These are phyloP conservation scores for Chrysoporthe austroafricana DNA, from an alignment of 2,329 filamentous ascomycete genomes.

Conservation along the genomic window DNA sequence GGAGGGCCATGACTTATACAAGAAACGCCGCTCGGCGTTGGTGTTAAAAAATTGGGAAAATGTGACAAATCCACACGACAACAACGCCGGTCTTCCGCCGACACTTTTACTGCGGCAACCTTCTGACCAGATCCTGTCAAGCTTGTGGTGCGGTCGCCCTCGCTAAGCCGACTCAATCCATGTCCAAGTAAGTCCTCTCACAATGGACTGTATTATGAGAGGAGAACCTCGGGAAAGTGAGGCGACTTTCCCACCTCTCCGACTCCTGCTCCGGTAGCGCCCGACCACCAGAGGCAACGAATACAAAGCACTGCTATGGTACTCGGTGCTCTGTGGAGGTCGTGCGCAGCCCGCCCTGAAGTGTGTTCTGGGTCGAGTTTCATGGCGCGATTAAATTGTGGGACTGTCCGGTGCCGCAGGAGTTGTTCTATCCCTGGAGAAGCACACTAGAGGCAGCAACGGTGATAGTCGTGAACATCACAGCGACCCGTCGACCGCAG, in stretches of 20 bases:
- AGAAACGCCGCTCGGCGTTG: conserved; percentile 16
- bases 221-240: background rate
- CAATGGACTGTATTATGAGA: background rate
- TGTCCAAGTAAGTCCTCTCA: background rate
- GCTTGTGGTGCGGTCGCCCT: conserved; percentile 2
- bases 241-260: conserved; percentile 8
- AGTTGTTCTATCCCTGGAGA: background rate
- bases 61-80: conserved; percentile 1
- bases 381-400: background rate
- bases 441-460: background rate
- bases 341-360: background rate
- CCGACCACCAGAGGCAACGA: background rate
- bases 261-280: conserved; percentile 21
- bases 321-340: no score
- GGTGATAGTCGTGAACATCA: background rate
- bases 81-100: conserved; percentile 9
- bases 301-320: background rate
- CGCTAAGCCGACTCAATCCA: conserved; percentile 26
- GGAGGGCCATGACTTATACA: conserved; percentile 19
- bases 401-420: background rate
- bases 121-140: conserved; percentile 1
- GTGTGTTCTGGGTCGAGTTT: background rate
- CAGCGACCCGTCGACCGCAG: background rate
- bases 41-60: conserved; percentile 16
- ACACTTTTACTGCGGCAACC: background rate